Evolutionary conservation across 257 asterid genomes (phyloP).

Genomic region (Solanum chilense): DNA sequence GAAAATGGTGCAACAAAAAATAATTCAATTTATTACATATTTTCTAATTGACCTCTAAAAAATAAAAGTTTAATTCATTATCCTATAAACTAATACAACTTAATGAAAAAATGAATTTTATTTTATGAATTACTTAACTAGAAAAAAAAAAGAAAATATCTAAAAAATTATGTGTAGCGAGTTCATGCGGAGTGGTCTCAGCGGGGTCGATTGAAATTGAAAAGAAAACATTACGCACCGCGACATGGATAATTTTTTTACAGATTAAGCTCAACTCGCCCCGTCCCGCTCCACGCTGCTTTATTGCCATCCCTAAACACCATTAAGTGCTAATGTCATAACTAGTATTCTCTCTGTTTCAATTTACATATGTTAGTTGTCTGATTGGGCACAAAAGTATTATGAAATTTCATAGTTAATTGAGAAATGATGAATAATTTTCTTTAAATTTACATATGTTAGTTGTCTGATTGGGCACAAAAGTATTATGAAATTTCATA

Average conservation of each 20-base stretch:
- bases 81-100: too few species aligned
- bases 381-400: neutral
- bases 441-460: neutral
- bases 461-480: neutral
- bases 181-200: too few species aligned
- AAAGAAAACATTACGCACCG: too few species aligned
- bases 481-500: neutral
- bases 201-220: too few species aligned
- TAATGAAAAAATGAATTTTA: too few species aligned
- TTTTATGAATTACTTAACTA: too few species aligned
- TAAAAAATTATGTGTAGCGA: too few species aligned
- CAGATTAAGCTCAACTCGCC: accelerated
- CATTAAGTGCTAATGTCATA: neutral
- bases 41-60: too few species aligned
- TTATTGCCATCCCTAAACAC: neutral
- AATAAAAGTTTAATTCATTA: too few species aligned
- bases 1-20: too few species aligned
- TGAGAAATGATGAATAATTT: neutral
- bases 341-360: neutral
- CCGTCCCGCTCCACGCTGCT: accelerated
- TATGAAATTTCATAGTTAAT: neutral
- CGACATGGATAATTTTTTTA: accelerated
- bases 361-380: neutral
- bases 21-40: too few species aligned
- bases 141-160: too few species aligned